A percentile compares a stretch with the other conserved stretches of the same genome.
These are phyloP conservation scores for Erodium trifolium DNA, from an alignment of 441 rosid genomes.

Conservation along the genomic window DNA sequence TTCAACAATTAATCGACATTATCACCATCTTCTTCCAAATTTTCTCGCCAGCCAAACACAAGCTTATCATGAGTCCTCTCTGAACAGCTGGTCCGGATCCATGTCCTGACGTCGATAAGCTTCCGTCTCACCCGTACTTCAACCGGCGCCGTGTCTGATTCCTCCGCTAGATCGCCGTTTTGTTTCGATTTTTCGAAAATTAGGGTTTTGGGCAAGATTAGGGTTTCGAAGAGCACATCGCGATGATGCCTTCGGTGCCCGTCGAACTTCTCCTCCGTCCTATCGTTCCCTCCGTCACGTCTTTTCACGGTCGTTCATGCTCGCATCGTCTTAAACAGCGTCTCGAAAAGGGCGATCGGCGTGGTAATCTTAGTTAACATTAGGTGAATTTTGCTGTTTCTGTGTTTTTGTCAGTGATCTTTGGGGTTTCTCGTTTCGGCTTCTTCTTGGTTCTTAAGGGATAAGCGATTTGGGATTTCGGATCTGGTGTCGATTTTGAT, in stretches of 20 bases:
- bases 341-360: constrained; percentile 79
- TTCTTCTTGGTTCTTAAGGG: not conserved
- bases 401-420: not conserved
- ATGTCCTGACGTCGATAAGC: not conserved
- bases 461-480: not conserved
- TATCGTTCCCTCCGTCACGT: constrained; percentile 44
- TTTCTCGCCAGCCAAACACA: constrained; percentile 5
- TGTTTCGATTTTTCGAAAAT: constrained; percentile 12
- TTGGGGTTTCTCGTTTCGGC: not conserved
- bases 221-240: constrained; percentile 64
- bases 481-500: not conserved
- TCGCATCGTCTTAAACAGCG: constrained; percentile 69
- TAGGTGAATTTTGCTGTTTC: constrained; percentile 8
- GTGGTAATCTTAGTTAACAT: constrained; percentile 85
- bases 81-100: not conserved
- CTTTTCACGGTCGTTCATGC: constrained; percentile 43
- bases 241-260: constrained; percentile 68
- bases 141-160: not conserved
- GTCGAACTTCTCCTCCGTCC: constrained; percentile 28
- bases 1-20: not conserved
- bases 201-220: constrained; percentile 21
- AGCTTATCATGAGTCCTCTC: not conserved
- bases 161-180: constrained; percentile 3
- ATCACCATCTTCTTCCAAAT: not conserved
- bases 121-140: not conserved